phyloP scores from a whole-genome alignment of 805 yeast genomes.

The Starmerella vitae region DNA sequence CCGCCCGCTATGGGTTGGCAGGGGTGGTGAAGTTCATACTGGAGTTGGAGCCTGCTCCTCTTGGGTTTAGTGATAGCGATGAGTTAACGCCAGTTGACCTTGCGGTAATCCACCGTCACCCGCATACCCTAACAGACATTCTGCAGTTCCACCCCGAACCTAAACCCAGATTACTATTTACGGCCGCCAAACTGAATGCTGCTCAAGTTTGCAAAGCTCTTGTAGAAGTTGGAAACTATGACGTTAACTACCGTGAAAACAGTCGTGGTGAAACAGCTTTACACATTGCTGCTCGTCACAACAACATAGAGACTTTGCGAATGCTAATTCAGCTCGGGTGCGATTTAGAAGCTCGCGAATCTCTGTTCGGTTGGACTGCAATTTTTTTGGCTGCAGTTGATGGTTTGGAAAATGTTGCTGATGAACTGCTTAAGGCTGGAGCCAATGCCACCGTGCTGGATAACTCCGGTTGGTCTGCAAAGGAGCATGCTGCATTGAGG shows the following conservation, averaged over 20 bases:
- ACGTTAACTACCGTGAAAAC: constrained; percentile 47
- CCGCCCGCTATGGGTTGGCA: constrained; percentile 72
- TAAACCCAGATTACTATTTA: constrained; percentile 33
- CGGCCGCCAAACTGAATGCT: constrained; percentile 57
- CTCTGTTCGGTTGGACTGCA: constrained; percentile 87
- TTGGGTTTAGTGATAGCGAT: constrained; percentile 46
- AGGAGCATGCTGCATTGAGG: constrained; percentile 86
- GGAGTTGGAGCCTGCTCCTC: constrained; percentile 21
- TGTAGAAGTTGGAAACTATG: constrained; percentile 35
- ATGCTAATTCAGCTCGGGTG: constrained; percentile 52
- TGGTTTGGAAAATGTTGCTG: constrained; percentile 49
- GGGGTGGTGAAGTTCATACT: constrained; percentile 48
- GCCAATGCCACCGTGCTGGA: constrained; percentile 49
- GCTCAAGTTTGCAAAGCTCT: constrained; percentile 43
- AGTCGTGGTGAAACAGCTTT: constrained; percentile 56
- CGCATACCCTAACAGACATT: constrained; percentile 52
- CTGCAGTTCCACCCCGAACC: constrained; percentile 28
- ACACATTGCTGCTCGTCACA: constrained; percentile 63
- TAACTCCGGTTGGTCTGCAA: constrained; percentile 92
- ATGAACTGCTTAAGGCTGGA: constrained; percentile 38
- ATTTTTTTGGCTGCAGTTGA: constrained; percentile 80
- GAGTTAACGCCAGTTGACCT: constrained; percentile 68
- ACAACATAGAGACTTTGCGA: constrained; percentile 40
- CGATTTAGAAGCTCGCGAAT: constrained; percentile 60
- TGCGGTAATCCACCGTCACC: constrained; percentile 72